These are phyloP conservation scores for Dissophora globulifera DNA, from an alignment of 192 early-diverging fungal species.

Conservation along the genomic window DNA sequence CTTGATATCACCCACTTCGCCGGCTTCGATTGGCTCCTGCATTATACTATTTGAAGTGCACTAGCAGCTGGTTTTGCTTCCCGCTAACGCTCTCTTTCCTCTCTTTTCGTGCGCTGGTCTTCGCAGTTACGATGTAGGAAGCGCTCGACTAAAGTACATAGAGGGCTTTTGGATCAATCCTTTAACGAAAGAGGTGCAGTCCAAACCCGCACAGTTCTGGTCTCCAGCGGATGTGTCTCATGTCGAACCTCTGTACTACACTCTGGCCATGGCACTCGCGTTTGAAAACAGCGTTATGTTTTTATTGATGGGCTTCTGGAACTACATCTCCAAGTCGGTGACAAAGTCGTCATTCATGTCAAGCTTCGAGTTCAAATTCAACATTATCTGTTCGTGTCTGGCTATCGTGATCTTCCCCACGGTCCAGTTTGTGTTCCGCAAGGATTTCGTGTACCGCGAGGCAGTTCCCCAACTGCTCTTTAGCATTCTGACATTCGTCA, in stretches of 20 bases:
- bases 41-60: too few relatives aligned
- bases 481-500: slow-evolving; percentile 27
- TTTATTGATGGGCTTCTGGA: slow-evolving; percentile 39
- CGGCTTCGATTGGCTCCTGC: too few relatives aligned
- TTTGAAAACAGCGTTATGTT: slow-evolving; percentile 37
- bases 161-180: slow-evolving; percentile 51
- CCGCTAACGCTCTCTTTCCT: background rate
- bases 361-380: slow-evolving; percentile 47
- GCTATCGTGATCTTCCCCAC: slow-evolving; percentile 27
- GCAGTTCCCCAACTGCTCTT: slow-evolving; percentile 39
- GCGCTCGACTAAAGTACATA: slow-evolving; percentile 40
- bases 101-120: slow-evolving; percentile 2
- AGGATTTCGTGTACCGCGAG: slow-evolving; percentile 32
- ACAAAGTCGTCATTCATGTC: slow-evolving; percentile 51
- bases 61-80: too few relatives aligned
- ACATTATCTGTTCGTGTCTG: slow-evolving; percentile 18
- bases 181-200: slow-evolving; percentile 15
- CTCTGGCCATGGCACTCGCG: slow-evolving; percentile 27
- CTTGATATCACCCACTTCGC: too few relatives aligned
- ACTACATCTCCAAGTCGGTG: slow-evolving; percentile 45
- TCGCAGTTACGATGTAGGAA: slow-evolving; percentile 38
- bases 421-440: slow-evolving; percentile 32
- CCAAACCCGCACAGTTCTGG: slow-evolving; percentile 37
- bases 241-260: slow-evolving; percentile 51
- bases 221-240: slow-evolving; percentile 4